phyloP scores from a whole-genome alignment of 140 eudicot species.

The Stevia rebaudiana region DNA sequence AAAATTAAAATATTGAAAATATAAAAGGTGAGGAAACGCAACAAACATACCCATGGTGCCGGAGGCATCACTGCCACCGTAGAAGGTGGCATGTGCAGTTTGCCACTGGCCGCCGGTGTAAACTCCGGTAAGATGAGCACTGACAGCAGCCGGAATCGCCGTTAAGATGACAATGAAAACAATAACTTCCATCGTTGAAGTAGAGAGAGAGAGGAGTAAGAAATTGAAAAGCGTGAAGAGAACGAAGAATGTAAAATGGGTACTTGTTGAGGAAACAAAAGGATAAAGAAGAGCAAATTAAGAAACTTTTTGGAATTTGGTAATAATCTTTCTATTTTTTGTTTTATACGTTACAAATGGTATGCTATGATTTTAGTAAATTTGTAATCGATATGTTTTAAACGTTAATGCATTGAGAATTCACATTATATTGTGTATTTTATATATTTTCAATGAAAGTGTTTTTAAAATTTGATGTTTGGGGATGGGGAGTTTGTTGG shows the following conservation, averaged over 20 bases:
- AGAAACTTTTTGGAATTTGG: background rate
- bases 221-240: conserved; percentile 16
- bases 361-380: too few relatives aligned
- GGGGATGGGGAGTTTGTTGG: too few relatives aligned
- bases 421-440: too few relatives aligned
- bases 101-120: conserved; percentile 56
- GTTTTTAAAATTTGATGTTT: too few relatives aligned
- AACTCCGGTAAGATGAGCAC: conserved; percentile 52
- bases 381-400: too few relatives aligned
- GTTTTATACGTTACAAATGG: too few relatives aligned
- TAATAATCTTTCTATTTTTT: too few relatives aligned
- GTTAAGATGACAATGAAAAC: conserved; percentile 12
- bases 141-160: background rate
- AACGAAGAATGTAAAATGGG: conserved; percentile 25
- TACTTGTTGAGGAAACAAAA: conserved; percentile 20
- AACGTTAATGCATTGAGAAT: too few relatives aligned
- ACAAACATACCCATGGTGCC: conserved; percentile 62
- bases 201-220: background rate
- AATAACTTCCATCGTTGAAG: conserved; percentile 21
- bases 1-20: background rate
- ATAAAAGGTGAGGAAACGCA: background rate
- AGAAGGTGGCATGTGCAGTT: conserved; percentile 66
- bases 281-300: background rate
- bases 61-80: conserved; percentile 75
- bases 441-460: too few relatives aligned